These are phyloP conservation scores for Penicillium samsonianum DNA, from an alignment of 495 filamentous ascomycete species.

Conservation along the genomic window DNA sequence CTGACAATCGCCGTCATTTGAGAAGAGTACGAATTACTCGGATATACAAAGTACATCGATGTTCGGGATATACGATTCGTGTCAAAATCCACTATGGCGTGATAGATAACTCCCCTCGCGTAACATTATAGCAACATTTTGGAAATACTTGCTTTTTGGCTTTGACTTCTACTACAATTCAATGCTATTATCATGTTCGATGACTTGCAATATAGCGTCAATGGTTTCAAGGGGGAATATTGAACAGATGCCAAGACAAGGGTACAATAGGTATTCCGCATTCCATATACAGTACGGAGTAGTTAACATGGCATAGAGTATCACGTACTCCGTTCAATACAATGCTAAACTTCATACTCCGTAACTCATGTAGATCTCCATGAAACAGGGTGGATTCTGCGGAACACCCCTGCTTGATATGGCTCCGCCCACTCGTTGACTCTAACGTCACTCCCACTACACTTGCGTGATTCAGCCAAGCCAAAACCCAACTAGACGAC, in stretches of 20 bases:
- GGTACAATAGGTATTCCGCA: no score
- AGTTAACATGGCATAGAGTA: neutral
- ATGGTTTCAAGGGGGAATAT: no score
- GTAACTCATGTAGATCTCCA: no score
- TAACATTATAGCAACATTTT: no score
- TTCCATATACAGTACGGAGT: no score
- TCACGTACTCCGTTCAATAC: neutral
- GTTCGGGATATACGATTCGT: neutral
- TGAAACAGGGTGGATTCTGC: neutral
- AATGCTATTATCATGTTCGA: no score
- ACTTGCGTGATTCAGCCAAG: constrained; percentile 30
- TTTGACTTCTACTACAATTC: no score
- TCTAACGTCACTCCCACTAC: constrained; percentile 26
- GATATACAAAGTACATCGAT: no score
- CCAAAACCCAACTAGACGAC: neutral
- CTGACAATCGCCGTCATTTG: constrained; percentile 1
- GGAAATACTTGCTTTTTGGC: no score
- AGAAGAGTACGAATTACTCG: neutral
- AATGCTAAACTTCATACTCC: no score
- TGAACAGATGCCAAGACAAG: no score
- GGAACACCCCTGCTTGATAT: neutral
- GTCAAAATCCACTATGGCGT: constrained; percentile 21
- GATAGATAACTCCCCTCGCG: constrained; percentile 1
- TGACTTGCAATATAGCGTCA: no score
- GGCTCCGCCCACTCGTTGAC: constrained; percentile 11